Evolutionary conservation across 202 grass and related monocot species (phyloP), one percentile per base, ranked within the genome.

Genomic region (Zoysia matrella): DNA sequence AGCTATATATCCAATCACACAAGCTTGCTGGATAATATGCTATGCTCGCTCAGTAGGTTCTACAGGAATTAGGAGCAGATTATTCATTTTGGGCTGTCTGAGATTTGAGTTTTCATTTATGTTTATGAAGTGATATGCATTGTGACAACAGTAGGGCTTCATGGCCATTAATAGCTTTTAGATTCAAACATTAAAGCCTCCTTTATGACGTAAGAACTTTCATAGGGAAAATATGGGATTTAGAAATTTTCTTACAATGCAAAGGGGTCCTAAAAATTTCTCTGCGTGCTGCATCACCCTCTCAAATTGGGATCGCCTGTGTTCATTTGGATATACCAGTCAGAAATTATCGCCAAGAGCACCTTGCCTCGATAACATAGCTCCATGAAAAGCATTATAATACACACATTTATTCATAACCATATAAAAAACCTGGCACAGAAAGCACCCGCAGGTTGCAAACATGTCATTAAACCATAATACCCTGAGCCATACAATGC

Each of bases 321-420:
- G 7, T 65, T 65, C 36, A 65, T 65, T 42, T 42, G 3, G 62
- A 41, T 65, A 42, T 42, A 42, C 9, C 63, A 6, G 62, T 14
- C 7, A 60, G 8, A 22, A 60, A 60, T 47, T 55, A 7, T 8
- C 7, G 50, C 10, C 14, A 18, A 1, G 40, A 18, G 51, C 51
- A 55, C 3, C 50, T 53, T 8, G 22, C 22, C 22, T 14, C 42
- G 6, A 12, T 4, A 47, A 7, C 52, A 13, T 15, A 22, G 30
- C 65, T 71, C 80, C 52, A 69, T 16, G 47, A 52, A 18, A 51
- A 60, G 4, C 40, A 51, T 58, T 15, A 41, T 4, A 80, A 60
- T 51, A 45, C 69, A 66, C 30, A 30, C 22, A 61, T 68, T 74
- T 86, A 52, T 42, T 36, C 72, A 80, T 45, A 67, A 30, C 9